Base-by-base conservation (phyloP, 2,329 filamentous ascomycete genomes). In the Pestalotiopsis sp. region DNA sequence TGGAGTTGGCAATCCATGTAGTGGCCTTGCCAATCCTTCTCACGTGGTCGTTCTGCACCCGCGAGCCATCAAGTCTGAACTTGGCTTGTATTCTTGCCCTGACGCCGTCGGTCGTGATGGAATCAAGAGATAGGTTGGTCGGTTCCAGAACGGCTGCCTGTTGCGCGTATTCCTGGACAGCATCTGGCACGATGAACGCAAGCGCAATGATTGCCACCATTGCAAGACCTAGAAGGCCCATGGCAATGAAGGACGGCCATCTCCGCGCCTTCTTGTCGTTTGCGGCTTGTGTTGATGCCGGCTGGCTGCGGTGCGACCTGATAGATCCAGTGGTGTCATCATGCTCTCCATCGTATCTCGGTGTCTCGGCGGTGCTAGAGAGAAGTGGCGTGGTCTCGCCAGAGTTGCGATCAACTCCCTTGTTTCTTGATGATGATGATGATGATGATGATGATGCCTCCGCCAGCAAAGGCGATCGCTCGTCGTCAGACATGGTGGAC, bases 91-190 rank as follows among this genome's bases (percentile, higher is more conserved):
- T 85, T 70, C 94, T 90, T 39, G 93, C 92, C 69, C 87, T 88
- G 9, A 98, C 88, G 13, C 96, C 95, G 68, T 90, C 86, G 7
- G 88, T 76, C 0, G 94, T 98, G 71, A 98, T 92, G 2, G 92
- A 93, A 74, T 96, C 92, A 68, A 99, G 89, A 1, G 94, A 94
- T 22, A 99, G 81, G 72, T 91, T 92, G 5, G 91, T 94, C 1
- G 96, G 93, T 75, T 94, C 89, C 71, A 99, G 88, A 20, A 95
- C 89, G 26, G 91, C 86, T 3, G 94, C 93, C 78, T 94, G 86
- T 79, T 95, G 91, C 62, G 92, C 93, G 79, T 99, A 99, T 76
- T 93, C 88, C 79, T 97, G 89, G 11, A 97, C 88, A 7, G 91
- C 88, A 17, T 91, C 89, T 1, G 95, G 94, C 0, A 92, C 88